Evolutionary conservation across 2,329 filamentous ascomycete genomes (phyloP), one percentile per base, ranked within the genome.

Genomic region (Neonectria coccinea): DNA sequence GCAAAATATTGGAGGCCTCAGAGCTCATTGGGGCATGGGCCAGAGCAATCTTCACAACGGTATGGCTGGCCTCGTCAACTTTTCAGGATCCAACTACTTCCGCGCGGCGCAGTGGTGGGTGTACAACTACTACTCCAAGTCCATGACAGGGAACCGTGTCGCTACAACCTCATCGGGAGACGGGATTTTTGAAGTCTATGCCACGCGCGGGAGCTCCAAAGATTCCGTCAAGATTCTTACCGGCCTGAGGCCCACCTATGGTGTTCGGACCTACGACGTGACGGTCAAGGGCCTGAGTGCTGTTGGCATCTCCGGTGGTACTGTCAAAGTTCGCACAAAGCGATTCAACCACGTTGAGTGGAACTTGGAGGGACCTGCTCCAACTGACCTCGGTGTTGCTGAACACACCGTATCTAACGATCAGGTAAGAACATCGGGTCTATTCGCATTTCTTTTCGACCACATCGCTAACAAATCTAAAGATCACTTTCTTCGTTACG

Each of bases 121-220:
- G 22, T 64, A 64, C 56, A 64, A 60, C 51, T 64, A 64, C 42
- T 64, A 64, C 27, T 47, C 42, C 42, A 55, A 64, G n/a, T 12
- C 45, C n/a, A 64, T 64, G 61, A 51, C 29, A 9, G 61, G 61
- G 2, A 44, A 36, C n/a, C 61, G 61, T 7, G 55, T 59, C 8
- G 22, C 56, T 2, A 60, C 61, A 6, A 33, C 47, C 4, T 25
- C 56, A 4, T 59, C 56, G 2, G 56, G 36, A n/a, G 56, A 59
- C 31, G 47, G 48, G 6, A n/a, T 64, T 22, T 55, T 64, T 12
- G 50, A 64, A 36, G 31, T 44, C 42, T 52, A 47, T 39, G 51
- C 56, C 12, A 59, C 56, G 7, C 56, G 45, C n/a, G 56, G 18
- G 5, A 41, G 56, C 27, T 20, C 18, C 29, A 36, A 31, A 7